Conservation (phyloP, 1,284 basidiomycete species). For the Rhodotorula sp. region DNA sequence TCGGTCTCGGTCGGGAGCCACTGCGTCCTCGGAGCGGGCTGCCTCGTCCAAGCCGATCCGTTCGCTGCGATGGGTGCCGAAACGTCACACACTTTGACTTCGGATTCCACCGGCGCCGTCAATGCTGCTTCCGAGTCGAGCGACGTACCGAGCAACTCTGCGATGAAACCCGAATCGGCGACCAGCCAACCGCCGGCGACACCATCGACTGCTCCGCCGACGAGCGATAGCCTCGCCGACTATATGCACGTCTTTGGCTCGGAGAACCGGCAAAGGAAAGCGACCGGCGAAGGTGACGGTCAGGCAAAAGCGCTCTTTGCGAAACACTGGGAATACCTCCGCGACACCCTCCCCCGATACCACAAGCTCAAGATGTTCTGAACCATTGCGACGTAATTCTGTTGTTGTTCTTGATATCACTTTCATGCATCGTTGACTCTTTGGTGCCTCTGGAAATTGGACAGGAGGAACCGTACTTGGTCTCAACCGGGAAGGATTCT, state of each 20-base stretch:
- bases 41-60: conserved; percentile 47
- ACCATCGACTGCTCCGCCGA: neutral
- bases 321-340: conserved; percentile 86
- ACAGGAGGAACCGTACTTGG: too few relatives aligned
- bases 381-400: neutral
- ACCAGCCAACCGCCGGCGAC: neutral
- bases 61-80: conserved; percentile 4
- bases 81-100: too few relatives aligned
- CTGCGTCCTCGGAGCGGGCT: conserved; percentile 77
- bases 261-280: conserved; percentile 66
- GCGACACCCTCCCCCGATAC: conserved; percentile 55
- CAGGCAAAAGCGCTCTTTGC: conserved; percentile 77
- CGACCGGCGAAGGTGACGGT: conserved; percentile 79
- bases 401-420: neutral
- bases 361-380: conserved; percentile 38
- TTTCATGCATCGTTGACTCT: neutral
- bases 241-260: conserved; percentile 81
- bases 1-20: conserved; percentile 71
- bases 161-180: too few relatives aligned
- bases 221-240: conserved; percentile 65
- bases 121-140: neutral
- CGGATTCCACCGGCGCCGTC: neutral
- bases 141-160: neutral
- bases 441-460: too few relatives aligned
- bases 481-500: too few relatives aligned